Conservation (phyloP, 2,329 filamentous ascomycete species). For the Pseudocercospora eumusae region DNA sequence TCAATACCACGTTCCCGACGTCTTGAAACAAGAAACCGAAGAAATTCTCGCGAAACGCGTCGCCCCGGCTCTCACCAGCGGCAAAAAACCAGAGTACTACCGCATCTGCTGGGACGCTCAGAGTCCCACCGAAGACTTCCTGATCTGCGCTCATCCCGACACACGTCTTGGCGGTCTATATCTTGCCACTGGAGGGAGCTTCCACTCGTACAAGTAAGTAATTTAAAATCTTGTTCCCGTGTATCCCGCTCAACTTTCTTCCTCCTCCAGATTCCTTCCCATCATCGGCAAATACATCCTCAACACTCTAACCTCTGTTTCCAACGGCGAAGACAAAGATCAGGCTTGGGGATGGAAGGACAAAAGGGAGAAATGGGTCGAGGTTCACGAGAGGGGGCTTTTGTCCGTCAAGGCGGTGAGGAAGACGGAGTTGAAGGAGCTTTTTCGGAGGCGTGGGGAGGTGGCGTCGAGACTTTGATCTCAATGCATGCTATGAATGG, state of each 20-base stretch:
- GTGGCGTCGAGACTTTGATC: conserved; percentile 13
- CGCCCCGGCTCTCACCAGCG: conserved; percentile 39
- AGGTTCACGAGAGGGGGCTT: conserved; percentile 25
- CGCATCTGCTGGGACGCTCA: conserved; percentile 62
- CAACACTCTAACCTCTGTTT: conserved; percentile 43
- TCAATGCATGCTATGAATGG: no score
- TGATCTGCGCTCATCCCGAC: conserved; percentile 58
- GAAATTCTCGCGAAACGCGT: conserved; percentile 27
- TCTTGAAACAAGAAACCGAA: conserved; percentile 26
- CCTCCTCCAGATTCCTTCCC: conserved; percentile 62
- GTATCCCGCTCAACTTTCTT: no score
- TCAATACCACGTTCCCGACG: conserved; percentile 25
- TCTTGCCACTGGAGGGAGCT: conserved; percentile 63
- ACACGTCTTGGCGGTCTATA: conserved; percentile 55
- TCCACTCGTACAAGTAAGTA: conserved; percentile 53
- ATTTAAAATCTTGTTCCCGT: no score
- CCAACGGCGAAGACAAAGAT: conserved; percentile 44
- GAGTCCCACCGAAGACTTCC: conserved; percentile 63
- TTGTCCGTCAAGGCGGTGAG: conserved; percentile 23
- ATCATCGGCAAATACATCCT: conserved; percentile 62
- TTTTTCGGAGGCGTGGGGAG: conserved; percentile 12
- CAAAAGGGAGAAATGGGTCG: conserved; percentile 19
- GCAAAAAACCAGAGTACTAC: conserved; percentile 44
- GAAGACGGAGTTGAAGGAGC: conserved; percentile 23
- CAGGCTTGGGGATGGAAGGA: conserved; percentile 30